Conservation (phyloP, 108 stramenopile genomes). For the Stephanodiscus minutulus region DNA sequence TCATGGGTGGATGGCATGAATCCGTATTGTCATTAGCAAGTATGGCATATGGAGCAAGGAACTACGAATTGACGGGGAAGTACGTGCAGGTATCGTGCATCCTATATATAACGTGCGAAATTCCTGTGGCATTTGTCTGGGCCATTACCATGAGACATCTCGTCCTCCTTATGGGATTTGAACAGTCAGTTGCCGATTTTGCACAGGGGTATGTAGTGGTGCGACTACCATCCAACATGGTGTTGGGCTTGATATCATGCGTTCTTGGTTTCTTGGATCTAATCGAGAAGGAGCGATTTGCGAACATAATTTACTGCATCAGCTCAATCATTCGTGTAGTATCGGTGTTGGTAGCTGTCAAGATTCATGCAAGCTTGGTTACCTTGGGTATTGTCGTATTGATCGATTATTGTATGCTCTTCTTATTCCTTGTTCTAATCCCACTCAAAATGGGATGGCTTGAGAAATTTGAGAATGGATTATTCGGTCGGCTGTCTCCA, state of each 20-base stretch:
- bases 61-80: conserved; percentile 34
- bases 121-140: conserved; percentile 29
- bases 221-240: neutral
- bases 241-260: conserved; percentile 3
- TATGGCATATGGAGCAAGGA: conserved; percentile 39
- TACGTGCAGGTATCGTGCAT: conserved; percentile 20
- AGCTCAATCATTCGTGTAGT: conserved; percentile 2
- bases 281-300: conserved; percentile 19
- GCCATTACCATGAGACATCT: conserved; percentile 19
- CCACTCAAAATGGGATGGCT: neutral
- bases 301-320: conserved; percentile 12
- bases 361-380: conserved; percentile 23
- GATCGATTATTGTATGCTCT: conserved; percentile 20
- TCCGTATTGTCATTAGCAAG: conserved; percentile 18
- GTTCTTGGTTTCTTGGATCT: conserved; percentile 18
- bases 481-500: conserved; percentile 6
- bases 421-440: conserved; percentile 26
- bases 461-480: neutral
- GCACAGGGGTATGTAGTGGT: conserved; percentile 26
- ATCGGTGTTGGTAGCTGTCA: neutral
- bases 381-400: conserved; percentile 25
- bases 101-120: conserved; percentile 16
- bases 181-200: conserved; percentile 14
- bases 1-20: conserved; percentile 30
- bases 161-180: conserved; percentile 32